Evolutionary conservation across 2,329 filamentous ascomycete species (phyloP).

Genomic region (Penicillium sumatraense): DNA sequence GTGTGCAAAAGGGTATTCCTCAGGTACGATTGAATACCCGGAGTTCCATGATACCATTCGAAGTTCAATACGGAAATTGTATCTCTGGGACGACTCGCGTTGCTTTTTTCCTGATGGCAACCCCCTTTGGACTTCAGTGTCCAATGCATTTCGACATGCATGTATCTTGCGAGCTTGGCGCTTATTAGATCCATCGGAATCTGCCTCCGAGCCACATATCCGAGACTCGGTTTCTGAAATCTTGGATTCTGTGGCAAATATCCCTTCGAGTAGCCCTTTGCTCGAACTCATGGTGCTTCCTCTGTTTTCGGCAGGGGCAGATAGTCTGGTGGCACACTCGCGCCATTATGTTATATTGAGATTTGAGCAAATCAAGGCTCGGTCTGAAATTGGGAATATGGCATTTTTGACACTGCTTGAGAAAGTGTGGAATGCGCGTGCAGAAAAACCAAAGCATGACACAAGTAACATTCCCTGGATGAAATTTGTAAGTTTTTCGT

Average conservation of each 20-base stretch:
- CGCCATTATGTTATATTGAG: conserved; percentile 36
- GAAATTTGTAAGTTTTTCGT: conserved; percentile 28
- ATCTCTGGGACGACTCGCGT: conserved; percentile 25
- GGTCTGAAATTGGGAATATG: conserved; percentile 31
- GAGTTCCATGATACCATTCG: conserved; percentile 9
- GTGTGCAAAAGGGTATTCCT: conserved; percentile 30
- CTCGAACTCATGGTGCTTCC: conserved; percentile 35
- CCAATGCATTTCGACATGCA: conserved; percentile 32
- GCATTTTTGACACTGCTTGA: conserved; percentile 27
- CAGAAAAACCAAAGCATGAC: conserved; percentile 23
- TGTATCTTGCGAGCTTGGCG: conserved; percentile 35
- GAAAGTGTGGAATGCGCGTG: conserved; percentile 33
- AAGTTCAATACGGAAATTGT: conserved; percentile 21
- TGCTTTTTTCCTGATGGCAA: conserved; percentile 30
- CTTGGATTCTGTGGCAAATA: conserved; percentile 30
- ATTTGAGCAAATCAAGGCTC: conserved; percentile 29
- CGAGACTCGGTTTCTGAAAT: conserved; percentile 32
- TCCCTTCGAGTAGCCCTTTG: conserved; percentile 26
- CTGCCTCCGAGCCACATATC: conserved; percentile 26
- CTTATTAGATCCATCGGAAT: conserved; percentile 25
- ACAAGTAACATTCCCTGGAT: conserved; percentile 33
- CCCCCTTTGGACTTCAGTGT: conserved; percentile 29
- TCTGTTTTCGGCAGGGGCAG: conserved; percentile 35
- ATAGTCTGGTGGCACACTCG: conserved; percentile 31
- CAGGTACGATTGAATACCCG: conserved; percentile 11